These are phyloP conservation scores for Niebla homalea DNA, from an alignment of 495 filamentous ascomycete species.

Conservation along the genomic window DNA sequence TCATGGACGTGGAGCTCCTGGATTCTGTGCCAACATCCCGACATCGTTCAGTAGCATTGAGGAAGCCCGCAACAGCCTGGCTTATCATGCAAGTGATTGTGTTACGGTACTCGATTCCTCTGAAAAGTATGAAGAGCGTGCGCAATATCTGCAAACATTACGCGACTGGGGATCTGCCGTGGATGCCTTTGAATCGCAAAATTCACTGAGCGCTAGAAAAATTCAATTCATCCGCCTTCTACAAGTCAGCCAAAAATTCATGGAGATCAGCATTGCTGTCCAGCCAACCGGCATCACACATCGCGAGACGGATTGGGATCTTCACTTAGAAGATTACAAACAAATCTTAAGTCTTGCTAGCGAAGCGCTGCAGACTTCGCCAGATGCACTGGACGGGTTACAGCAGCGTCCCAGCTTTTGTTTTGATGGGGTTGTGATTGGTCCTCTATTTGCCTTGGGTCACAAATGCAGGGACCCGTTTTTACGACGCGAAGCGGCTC, in stretches of 20 bases:
- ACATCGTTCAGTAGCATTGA: constrained; percentile 10
- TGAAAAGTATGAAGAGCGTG: too few relatives aligned
- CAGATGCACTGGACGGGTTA: not conserved
- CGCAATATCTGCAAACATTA: too few relatives aligned
- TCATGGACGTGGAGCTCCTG: not conserved
- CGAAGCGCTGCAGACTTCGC: constrained; percentile 1
- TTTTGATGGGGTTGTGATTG: constrained; percentile 39
- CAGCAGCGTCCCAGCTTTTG: constrained; percentile 12
- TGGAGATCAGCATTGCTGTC: not conserved
- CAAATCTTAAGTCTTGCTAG: constrained; percentile 18
- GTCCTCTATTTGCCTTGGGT: constrained; percentile 41
- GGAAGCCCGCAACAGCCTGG: constrained; percentile 14
- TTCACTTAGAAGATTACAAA: constrained; percentile 10
- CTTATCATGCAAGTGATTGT: constrained; percentile 4
- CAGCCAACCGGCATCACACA: not conserved
- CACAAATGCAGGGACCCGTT: constrained; percentile 44
- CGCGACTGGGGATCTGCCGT: not conserved
- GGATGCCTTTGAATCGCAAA: not conserved
- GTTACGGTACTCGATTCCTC: not conserved
- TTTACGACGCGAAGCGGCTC: constrained; percentile 42
- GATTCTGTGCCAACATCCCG: constrained; percentile 11
- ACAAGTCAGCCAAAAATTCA: constrained; percentile 4
- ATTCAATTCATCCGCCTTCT: constrained; percentile 1
- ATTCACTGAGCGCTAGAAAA: not conserved
- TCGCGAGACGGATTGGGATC: constrained; percentile 9